These are phyloP conservation scores for Cicer cuneatum DNA, from an alignment of 306 rosid genomes.

Conservation along the genomic window DNA sequence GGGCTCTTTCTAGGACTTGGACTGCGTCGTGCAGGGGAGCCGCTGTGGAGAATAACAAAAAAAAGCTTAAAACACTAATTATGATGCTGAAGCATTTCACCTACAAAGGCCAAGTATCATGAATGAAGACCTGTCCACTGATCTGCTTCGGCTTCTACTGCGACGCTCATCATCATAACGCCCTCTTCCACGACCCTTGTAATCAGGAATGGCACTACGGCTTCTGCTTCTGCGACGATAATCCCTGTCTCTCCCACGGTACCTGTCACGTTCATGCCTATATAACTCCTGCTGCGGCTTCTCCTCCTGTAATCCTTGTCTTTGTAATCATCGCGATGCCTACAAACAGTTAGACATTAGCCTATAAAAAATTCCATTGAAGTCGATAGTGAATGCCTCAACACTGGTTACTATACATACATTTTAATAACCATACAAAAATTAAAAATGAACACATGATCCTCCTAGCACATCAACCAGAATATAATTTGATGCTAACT, in stretches of 20 bases:
- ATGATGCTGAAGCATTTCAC: neutral
- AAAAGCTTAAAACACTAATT: neutral
- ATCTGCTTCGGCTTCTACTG: constrained; percentile 68
- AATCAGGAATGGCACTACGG: constrained; percentile 73
- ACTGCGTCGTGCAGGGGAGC: constrained; percentile 66
- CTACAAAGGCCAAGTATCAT: constrained; percentile 2
- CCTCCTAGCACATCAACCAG: neutral
- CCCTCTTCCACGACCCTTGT: constrained; percentile 66
- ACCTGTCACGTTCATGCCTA: constrained; percentile 65
- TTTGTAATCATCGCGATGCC: constrained; percentile 67
- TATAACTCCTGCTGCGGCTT: constrained; percentile 78
- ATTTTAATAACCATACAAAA: neutral
- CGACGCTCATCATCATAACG: constrained; percentile 65
- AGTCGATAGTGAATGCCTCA: neutral
- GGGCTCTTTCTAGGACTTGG: constrained; percentile 65
- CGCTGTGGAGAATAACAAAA: constrained; percentile 50
- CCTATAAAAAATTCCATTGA: neutral
- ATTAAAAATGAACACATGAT: neutral
- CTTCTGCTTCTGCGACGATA: constrained; percentile 65
- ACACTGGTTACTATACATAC: neutral
- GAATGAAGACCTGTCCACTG: constrained; percentile 63
- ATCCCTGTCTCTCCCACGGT: constrained; percentile 68
- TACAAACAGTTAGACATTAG: constrained; percentile 33
- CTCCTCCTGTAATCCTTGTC: constrained; percentile 67
- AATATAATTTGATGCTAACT: neutral